Evolutionary conservation across 2,329 filamentous ascomycete genomes (phyloP), one percentile per base, ranked within the genome.

Genomic region (Botrytis tulipae): DNA sequence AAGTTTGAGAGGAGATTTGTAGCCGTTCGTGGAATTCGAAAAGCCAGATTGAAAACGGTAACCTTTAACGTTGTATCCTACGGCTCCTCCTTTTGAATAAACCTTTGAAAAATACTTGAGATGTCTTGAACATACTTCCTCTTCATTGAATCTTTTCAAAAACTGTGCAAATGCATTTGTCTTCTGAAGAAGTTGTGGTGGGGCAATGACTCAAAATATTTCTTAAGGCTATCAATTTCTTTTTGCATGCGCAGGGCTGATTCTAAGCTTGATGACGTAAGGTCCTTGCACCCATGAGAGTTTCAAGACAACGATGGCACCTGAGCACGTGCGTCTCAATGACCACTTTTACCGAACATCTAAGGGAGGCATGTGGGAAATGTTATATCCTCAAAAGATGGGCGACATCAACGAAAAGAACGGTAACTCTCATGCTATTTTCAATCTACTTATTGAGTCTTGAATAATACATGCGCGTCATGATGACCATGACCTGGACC

Each of bases 51-150:
- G 75, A 73, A 63, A 46, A 70, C n/a, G 44, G 40, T 48, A 68
- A 63, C 22, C 57, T 73, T 73, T 74, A 78, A 67, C 77, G 73
- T 35, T 60, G 76, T 79, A 79, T 77, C 70, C 77, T 78, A 54
- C 79, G 78, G 76, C 76, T 79, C 75, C 76, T 77, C 68, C 78
- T 78, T 76, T 78, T 79, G 48, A 73, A 77, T 71, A 73, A 75
- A 76, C 78, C 76, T 70, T 65, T 72, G 48, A 74, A 71, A 71
- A 66, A 44, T 62, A n/a, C 57, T 46, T 66, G 73, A 67, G 68
- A 73, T 54, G 46, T 74, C 37, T 59, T 77, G 67, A 71, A 78
- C 78, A 79, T 79, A 72, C 77, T 79, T 76, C 70, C 61, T 51
- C 61, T 66, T 44, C 70, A n/a, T 29, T 51, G 48, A 32, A 7